Base-by-base conservation (phyloP, 2,329 filamentous ascomycete genomes). In the Helotiales sp. region DNA sequence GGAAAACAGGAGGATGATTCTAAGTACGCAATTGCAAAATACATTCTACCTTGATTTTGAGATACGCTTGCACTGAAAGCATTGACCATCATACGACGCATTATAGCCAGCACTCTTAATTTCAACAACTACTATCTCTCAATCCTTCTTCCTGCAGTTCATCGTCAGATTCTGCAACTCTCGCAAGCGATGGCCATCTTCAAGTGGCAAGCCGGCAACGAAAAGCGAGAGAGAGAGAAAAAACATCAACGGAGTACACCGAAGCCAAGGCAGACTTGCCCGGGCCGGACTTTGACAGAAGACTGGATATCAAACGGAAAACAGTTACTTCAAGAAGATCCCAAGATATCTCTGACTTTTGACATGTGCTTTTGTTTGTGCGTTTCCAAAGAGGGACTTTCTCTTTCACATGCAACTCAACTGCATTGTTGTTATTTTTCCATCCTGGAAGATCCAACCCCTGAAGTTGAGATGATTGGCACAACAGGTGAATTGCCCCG, bases 401-500 rank as follows among this genome's bases (percentile, higher is more conserved):
- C 52, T 34, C 54, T 57, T 57, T 57, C 54, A 57, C 54, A 57
- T 57, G 54, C 54, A 57, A 57, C 34, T 57, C 54, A 57, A 57
- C 34, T 57, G 32, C 40, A 45, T 10, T 45, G n/a, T 20, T n/a
- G 20, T 11, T n/a, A n/a, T n/a, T n/a, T n/a, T 45, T n/a, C 26
- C 20, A 40, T 20, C 30, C 52, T 57, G 52, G n/a, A 57, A 32
- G 22, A 24, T 37, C 6, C 4, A 37, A 34, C 20, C 54, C 54
- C 20, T 57, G 54, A 57, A 24, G 30, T 57, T 32, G 32, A 24
- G n/a, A 24, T 57, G 54, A 57, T 57, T 57, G 54, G 54, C 54
- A 57, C n/a, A 40, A 34, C 11, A 57, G 52, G 54, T 57, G 32
- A 40, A 57, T 1, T 37, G 54, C 54, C 54, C 54, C 54, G 54